Evolutionary conservation across 2,329 filamentous ascomycete species (phyloP).

Genomic region (Colletotrichum neosansevieriae): DNA sequence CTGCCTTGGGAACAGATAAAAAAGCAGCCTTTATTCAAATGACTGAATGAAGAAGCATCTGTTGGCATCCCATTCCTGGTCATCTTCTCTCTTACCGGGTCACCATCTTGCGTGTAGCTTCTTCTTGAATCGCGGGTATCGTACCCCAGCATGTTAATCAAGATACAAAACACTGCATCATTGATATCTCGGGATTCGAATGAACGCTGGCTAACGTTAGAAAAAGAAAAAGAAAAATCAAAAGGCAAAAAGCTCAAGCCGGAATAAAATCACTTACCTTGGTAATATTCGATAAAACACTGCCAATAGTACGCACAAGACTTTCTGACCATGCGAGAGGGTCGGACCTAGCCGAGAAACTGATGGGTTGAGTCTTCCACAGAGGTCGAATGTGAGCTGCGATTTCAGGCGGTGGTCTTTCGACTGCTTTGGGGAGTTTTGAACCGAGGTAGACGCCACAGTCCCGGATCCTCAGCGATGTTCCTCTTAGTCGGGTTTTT

Average conservation of each 20-base stretch:
- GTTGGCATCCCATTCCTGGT: background rate
- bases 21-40: background rate
- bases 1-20: background rate
- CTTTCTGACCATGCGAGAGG: background rate
- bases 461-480: background rate
- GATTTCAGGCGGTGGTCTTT: background rate
- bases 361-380: background rate
- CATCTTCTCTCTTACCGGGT: background rate
- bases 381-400: background rate
- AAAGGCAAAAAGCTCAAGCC: too few species aligned
- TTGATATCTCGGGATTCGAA: background rate
- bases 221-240: too few species aligned
- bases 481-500: background rate
- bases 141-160: background rate
- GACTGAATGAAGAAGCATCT: background rate
- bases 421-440: background rate
- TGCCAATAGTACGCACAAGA: background rate
- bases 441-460: background rate
- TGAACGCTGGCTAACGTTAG: too few species aligned
- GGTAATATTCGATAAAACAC: background rate
- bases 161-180: background rate
- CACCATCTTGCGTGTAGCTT: background rate
- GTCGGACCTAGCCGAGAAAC: background rate
- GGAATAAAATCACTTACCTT: too few species aligned
- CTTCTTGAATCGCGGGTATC: background rate